Conservation (phyloP, 176 grass and related monocot species). For the Saccharum officinarum region DNA sequence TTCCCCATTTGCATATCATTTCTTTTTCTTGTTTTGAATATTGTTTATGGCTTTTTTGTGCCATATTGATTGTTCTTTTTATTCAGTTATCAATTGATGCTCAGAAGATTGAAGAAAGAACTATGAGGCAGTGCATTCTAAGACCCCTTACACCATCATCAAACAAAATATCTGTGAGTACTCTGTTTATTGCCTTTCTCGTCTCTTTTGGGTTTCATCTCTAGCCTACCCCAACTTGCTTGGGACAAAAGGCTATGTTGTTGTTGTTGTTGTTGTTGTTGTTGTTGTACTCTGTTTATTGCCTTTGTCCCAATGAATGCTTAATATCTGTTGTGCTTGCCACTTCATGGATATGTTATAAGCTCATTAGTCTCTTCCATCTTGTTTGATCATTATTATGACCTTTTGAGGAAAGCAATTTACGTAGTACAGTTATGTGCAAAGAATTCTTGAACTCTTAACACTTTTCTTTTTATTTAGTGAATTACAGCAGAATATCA, state of each 20-base stretch:
- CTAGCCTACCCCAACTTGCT: no score
- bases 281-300: no score
- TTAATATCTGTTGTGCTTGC: conserved; percentile 7
- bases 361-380: neutral
- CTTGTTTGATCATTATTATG: conserved; percentile 12
- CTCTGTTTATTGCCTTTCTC: no score
- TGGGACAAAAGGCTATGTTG: no score
- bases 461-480: neutral
- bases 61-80: neutral
- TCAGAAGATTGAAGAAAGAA: conserved; percentile 72
- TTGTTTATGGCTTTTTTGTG: neutral
- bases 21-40: conserved; percentile 14
- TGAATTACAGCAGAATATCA: neutral
- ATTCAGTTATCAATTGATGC: conserved; percentile 59
- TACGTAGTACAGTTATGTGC: neutral
- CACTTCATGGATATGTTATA: neutral
- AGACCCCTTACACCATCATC: conserved; percentile 66
- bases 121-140: conserved; percentile 59
- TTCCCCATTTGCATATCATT: neutral
- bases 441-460: neutral
- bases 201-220: no score
- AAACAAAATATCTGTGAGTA: conserved; percentile 62
- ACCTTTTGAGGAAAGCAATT: neutral
- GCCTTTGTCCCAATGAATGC: neutral
- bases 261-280: no score